Conservation (phyloP, 768 basidiomycete species). For the Leccinum obscurum region DNA sequence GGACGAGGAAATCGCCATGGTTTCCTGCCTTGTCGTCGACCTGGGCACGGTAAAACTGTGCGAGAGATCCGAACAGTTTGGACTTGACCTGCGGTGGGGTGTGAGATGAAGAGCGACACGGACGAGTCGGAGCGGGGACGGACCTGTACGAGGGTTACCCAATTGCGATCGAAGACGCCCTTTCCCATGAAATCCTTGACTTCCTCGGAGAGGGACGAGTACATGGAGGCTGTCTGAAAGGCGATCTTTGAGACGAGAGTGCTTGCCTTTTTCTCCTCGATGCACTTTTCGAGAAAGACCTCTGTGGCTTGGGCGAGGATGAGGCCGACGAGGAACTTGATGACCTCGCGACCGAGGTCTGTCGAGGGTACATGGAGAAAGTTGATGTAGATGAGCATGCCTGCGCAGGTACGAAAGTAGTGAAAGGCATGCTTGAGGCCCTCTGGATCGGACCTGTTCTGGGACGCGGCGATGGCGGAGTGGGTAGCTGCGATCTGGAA, state of each 20-base stretch:
- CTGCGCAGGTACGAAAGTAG: constrained; percentile 86
- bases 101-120: no score
- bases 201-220: constrained; percentile 37
- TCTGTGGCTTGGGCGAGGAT: constrained; percentile 88
- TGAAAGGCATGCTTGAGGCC: constrained; percentile 92
- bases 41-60: constrained; percentile 83
- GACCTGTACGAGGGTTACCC: no score
- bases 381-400: constrained; percentile 98
- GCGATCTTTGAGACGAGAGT: constrained; percentile 82
- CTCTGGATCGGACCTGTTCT: constrained; percentile 86
- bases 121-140: no score
- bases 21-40: constrained; percentile 75
- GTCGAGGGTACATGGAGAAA: constrained; percentile 97
- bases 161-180: no score
- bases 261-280: constrained; percentile 86
- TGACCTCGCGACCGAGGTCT: constrained; percentile 89
- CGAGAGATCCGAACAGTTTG: constrained; percentile 83
- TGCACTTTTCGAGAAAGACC: constrained; percentile 92
- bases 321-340: constrained; percentile 88
- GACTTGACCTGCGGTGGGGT: constrained; percentile 82
- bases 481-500: constrained; percentile 96
- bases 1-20: constrained; percentile 84
- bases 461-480: constrained; percentile 83
- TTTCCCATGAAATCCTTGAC: no score
- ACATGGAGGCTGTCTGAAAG: constrained; percentile 79